Evolutionary conservation across 2,329 filamentous ascomycete genomes (phyloP), one percentile per base, ranked within the genome.

Genomic region (Fusarium xylarioides): DNA sequence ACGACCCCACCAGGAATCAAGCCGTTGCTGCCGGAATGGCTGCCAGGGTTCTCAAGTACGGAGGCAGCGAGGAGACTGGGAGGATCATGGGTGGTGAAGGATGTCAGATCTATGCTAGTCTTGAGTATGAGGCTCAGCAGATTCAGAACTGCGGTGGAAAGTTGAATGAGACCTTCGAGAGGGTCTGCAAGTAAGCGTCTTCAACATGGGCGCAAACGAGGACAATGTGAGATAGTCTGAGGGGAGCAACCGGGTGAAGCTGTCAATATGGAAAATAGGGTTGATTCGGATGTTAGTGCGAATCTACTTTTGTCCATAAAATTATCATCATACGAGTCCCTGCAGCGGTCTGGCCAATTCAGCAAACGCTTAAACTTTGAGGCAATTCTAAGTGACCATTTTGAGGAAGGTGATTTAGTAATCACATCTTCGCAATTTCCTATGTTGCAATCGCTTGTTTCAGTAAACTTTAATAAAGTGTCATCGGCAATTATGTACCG

Each of bases 51-150:
- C 15, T 50, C 7, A 74, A 74, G 54, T 74, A 71, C 21, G 71
- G 71, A 4, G 71, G 70, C 0, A 71, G 42, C 18, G n/a, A 56
- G 32, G 64, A 74, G 2, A 58, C 71, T 0, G 71, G 71, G 2
- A 61, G 61, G 11, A 32, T 74, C 3, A 68, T 74, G 63, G 71
- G 61, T 14, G 71, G 71, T 3, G 68, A 74, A 15, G 71, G 61
- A 12, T 74, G 71, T 18, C 71, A 74, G 23, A 74, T 74, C 11
- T 71, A 69, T 47, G 61, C 46, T 10, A 74, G 71, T 43, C 43
- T 74, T 43, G 63, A 71, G 37, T 74, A 64, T 61, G 71, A 74
- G 26, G 34, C 34, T 34, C 40, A 57, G 19, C 40, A 47, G 30
- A 47, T 57, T 26, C 30, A 12, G 19, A 30, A 18, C 11, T 57